Evolutionary conservation across 768 basidiomycete genomes (phyloP), one percentile per base, ranked within the genome.

Genomic region (Gloeostereum incarnatum): DNA sequence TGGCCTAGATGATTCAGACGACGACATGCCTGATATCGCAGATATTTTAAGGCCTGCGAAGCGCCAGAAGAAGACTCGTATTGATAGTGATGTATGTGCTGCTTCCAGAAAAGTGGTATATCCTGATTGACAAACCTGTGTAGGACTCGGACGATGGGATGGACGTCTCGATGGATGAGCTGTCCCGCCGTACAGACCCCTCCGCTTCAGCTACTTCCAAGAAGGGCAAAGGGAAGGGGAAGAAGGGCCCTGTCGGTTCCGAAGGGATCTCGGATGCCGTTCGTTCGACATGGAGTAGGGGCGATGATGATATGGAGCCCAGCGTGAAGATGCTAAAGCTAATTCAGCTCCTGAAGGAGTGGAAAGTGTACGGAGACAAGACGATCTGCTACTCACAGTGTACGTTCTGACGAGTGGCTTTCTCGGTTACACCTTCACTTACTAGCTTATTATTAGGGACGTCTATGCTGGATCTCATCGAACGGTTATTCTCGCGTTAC

Each of bases 341-440:
- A 48, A 55, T 85, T 14, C 54, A 65, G 2, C 60, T 73, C 32
- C 58, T 89, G 45, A 68, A 73, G 47, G 62, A 77, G 40, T 77
- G 73, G 72, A 73, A 77, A 10, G 44, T 48, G 6, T 65, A 62
- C 4, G 78, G 77, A 0, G 81, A 84, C 51, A 84, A 84, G 63
- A 73, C 72, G 3, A 82, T 84, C 23, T 64, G 69, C 29, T 84
- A 77, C 54, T 81, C 78, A 4, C 81, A 84, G 53, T 84, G 80
- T 80, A 41, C 35, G 71, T 52, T 14, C 13, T n/a, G n/a, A n/a
- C n/a, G n/a, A n/a, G n/a, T n/a, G n/a, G 26, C 34, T 33, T 21
- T 17, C 22, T 38, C 33, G 2, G 2, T 21, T 6, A 3, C 3
- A 5, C 36, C 10, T 39, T 11, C 20, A 13, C 16, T 22, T 29